Evolutionary conservation across 1,284 basidiomycete genomes (phyloP).

Genomic region (Cutaneotrichosporon sp.): DNA sequence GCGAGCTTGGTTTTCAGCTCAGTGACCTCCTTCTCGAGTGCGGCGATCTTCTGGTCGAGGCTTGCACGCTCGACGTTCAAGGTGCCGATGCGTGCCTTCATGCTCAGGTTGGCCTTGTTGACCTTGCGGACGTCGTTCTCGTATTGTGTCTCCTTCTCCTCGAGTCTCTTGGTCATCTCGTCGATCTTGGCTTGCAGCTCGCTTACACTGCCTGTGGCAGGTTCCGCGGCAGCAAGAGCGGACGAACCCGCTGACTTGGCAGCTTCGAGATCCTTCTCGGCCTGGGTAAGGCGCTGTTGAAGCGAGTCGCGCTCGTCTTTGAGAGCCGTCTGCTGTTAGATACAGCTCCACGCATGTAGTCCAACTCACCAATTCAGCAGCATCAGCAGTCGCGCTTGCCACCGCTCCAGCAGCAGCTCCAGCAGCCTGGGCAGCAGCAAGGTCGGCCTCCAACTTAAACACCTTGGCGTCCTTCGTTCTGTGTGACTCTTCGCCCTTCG

Average conservation of each 20-base stretch:
- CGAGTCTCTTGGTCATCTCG: conserved; percentile 25
- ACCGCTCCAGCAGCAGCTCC: conserved; percentile 7
- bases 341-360: background rate
- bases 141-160: conserved; percentile 32
- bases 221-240: conserved; percentile 8
- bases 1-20: conserved; percentile 30
- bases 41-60: conserved; percentile 25
- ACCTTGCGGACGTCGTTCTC: conserved; percentile 41
- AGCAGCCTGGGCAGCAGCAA: conserved; percentile 27
- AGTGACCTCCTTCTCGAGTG: conserved; percentile 33
- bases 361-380: conserved; percentile 31
- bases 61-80: conserved; percentile 25
- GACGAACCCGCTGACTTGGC: conserved; percentile 29
- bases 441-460: conserved; percentile 37
- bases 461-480: conserved; percentile 37
- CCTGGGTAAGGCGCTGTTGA: conserved; percentile 35
- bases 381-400: conserved; percentile 14
- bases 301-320: conserved; percentile 38
- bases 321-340: conserved; percentile 22
- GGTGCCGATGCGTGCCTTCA: conserved; percentile 26
- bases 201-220: conserved; percentile 1
- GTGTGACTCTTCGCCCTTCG: conserved; percentile 27
- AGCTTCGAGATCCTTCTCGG: conserved; percentile 42
- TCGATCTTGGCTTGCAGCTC: conserved; percentile 30
- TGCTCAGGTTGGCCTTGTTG: conserved; percentile 35